Percentiles rank a stretch among this genome's conserved stretches.
Conservation (phyloP, 176 grass and related monocot genomes). For the Zoysia japonica region DNA sequence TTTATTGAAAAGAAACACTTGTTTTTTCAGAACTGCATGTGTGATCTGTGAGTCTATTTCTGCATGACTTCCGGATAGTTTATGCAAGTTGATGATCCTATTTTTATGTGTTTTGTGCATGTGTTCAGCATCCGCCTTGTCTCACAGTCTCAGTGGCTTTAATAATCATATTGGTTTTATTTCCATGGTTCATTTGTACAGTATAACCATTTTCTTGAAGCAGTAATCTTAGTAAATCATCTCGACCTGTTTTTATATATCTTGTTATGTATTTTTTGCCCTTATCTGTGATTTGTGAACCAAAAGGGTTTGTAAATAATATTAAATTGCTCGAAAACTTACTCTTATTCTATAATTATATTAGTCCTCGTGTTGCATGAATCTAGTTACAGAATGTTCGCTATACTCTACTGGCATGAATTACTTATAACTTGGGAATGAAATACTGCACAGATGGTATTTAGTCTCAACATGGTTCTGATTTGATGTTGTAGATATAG, state of each 20-base stretch:
- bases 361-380: neutral
- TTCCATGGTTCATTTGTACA: neutral
- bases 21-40: neutral
- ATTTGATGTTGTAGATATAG: constrained; percentile 22
- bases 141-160: neutral
- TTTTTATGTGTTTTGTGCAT: neutral
- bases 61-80: neutral
- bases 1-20: neutral
- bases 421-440: neutral
- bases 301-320: neutral
- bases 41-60: neutral
- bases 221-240: neutral
- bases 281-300: neutral
- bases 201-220: neutral
- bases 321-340: neutral
- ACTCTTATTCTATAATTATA: neutral
- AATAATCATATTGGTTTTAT: neutral
- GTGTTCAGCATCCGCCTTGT: neutral
- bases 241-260: neutral
- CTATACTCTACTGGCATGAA: neutral
- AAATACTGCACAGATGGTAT: neutral
- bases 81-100: neutral
- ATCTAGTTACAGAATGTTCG: neutral
- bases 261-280: neutral
- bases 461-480: constrained; percentile 3